Conservation (phyloP, 306 rosid genomes). For the Sicyos edulis region DNA sequence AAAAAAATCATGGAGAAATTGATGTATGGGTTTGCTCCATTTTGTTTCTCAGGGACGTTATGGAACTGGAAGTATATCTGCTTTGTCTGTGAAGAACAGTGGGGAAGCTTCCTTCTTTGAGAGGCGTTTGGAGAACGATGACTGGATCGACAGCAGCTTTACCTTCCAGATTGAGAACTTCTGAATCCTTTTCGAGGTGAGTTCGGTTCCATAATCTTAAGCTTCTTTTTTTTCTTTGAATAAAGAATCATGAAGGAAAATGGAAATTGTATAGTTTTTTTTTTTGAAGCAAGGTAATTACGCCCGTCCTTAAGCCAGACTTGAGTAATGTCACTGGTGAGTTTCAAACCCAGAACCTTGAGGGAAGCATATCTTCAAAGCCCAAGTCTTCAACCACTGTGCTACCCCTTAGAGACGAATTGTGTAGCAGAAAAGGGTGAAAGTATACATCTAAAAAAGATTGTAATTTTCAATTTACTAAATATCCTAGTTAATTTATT, state of each 20-base stretch:
- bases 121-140: conserved; percentile 39
- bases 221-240: not conserved
- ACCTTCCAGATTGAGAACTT: conserved; percentile 26
- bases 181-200: not conserved
- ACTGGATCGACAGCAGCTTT: conserved; percentile 50
- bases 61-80: conserved; percentile 86
- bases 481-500: no score
- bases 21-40: conserved; percentile 2
- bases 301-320: no score
- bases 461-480: no score
- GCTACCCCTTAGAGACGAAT: no score
- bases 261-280: no score
- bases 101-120: conserved; percentile 57
- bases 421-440: not conserved
- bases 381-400: no score
- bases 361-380: no score
- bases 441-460: not conserved
- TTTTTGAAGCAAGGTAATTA: no score
- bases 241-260: not conserved
- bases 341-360: no score
- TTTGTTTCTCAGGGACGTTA: conserved; percentile 46
- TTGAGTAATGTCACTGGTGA: no score
- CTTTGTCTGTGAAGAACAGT: conserved; percentile 42
- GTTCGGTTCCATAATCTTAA: not conserved
- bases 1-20: no score